A percentile compares a stretch with the other conserved stretches of the same genome.
phyloP scores from a whole-genome alignment of 495 filamentous ascomycete genomes.

The Aspergillus sclerotiicarbonarius region DNA sequence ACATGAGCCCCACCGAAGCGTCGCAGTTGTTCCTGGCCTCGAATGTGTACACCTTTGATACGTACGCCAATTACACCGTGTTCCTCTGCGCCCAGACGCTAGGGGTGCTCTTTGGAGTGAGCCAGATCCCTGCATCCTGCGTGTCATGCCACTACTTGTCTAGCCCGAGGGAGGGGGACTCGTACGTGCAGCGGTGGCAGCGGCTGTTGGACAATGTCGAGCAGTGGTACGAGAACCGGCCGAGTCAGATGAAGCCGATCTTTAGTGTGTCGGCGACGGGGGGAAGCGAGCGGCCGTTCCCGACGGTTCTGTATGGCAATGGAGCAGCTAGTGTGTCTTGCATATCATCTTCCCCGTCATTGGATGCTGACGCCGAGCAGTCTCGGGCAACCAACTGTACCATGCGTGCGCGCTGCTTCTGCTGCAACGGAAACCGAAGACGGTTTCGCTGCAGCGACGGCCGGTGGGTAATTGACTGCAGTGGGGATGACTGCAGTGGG shows the following conservation, averaged over 20 bases:
- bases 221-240: conserved; percentile 37
- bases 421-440: conserved; percentile 37
- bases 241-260: conserved; percentile 38
- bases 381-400: conserved; percentile 46
- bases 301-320: conserved; percentile 40
- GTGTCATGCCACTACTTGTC: conserved; percentile 21
- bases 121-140: conserved; percentile 14
- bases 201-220: conserved; percentile 35
- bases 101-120: conserved; percentile 31
- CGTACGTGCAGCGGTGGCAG: conserved; percentile 30
- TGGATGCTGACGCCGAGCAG: conserved; percentile 6
- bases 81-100: conserved; percentile 39
- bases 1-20: conserved; percentile 29
- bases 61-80: conserved; percentile 45
- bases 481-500: no score
- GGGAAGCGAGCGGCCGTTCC: conserved; percentile 24
- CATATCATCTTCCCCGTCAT: neutral
- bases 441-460: conserved; percentile 20
- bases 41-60: conserved; percentile 27
- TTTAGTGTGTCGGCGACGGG: conserved; percentile 23
- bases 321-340: conserved; percentile 33
- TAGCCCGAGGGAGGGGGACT: conserved; percentile 22
- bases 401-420: conserved; percentile 40
- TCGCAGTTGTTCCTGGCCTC: conserved; percentile 28
- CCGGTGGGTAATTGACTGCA: conserved; percentile 20